These are phyloP conservation scores for Lichtheimia hyalospora DNA, from an alignment of 371 early-diverging fungal genomes.

Conservation along the genomic window DNA sequence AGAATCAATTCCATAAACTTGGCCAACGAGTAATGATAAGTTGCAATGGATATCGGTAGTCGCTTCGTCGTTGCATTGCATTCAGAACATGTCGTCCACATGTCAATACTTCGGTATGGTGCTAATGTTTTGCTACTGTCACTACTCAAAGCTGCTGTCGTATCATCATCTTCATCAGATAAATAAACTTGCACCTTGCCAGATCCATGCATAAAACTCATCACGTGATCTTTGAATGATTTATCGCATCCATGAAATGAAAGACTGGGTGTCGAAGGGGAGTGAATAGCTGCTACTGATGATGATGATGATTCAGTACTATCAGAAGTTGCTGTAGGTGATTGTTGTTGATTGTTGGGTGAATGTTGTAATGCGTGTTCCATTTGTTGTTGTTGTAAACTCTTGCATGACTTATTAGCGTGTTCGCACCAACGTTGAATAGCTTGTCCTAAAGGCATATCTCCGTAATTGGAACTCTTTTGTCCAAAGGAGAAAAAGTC, in stretches of 20 bases:
- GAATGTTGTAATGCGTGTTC: neutral
- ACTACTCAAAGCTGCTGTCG: conserved; percentile 16
- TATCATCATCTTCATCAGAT: conserved; percentile 13
- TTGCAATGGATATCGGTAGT: conserved; percentile 34
- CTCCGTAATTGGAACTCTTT: conserved; percentile 25
- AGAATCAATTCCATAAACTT: conserved; percentile 66
- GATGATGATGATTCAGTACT: neutral
- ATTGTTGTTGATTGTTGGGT: too few species aligned
- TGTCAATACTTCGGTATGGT: conserved; percentile 19
- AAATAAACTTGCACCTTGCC: conserved; percentile 48
- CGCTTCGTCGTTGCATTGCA: conserved; percentile 44
- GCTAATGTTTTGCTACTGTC: neutral
- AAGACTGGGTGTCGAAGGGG: neutral
- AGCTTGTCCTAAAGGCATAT: conserved; percentile 56
- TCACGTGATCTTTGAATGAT: neutral
- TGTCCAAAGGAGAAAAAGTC: conserved; percentile 50
- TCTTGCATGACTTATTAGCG: conserved; percentile 31
- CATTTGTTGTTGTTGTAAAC: conserved; percentile 9
- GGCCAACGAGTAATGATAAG: conserved; percentile 55
- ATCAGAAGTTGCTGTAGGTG: conserved; percentile 1
- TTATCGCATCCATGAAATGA: conserved; percentile 2
- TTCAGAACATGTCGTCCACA: conserved; percentile 51
- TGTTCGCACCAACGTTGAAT: conserved; percentile 48
- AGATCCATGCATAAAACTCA: conserved; percentile 45
- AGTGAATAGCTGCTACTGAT: conserved; percentile 20